Percentiles rank a stretch among this genome's conserved stretches.
Conservation (phyloP, 2,329 filamentous ascomycete genomes). For the Sporothrix euskadiensis region DNA sequence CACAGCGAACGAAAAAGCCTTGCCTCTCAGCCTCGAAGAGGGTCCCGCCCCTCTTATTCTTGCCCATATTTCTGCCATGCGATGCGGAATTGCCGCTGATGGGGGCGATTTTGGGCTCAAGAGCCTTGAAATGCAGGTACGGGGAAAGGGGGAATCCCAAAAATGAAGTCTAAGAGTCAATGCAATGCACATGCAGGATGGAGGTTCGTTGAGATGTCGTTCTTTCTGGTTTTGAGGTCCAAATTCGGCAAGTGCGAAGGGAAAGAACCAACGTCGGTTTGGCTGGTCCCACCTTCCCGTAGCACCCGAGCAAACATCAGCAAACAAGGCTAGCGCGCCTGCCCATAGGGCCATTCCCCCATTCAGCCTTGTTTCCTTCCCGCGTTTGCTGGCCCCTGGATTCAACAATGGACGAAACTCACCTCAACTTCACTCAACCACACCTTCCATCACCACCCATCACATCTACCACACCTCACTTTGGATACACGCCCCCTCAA, state of each 20-base stretch:
- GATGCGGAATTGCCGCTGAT: background rate
- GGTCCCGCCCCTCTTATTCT: background rate
- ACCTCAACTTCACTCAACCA: background rate
- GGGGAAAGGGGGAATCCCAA: background rate
- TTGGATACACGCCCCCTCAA: background rate
- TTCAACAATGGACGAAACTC: background rate
- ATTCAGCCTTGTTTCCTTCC: conserved; percentile 18
- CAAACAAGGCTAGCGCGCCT: conserved; percentile 15
- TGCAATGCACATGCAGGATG: background rate
- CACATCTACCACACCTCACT: background rate
- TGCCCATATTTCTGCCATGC: background rate
- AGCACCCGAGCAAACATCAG: background rate
- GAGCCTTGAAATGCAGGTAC: conserved; percentile 4
- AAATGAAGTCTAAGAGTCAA: background rate
- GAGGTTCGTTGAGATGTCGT: background rate
- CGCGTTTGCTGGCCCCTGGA: background rate
- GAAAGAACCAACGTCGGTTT: background rate
- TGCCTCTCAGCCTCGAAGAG: conserved; percentile 26
- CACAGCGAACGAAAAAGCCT: conserved; percentile 25
- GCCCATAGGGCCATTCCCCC: background rate
- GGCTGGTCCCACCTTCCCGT: conserved; percentile 12
- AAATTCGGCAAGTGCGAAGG: background rate
- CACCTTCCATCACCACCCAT: background rate
- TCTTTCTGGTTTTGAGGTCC: background rate
- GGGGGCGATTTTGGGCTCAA: background rate